Conservation (phyloP, 345 rosid genomes). For the Microcos paniculata region DNA sequence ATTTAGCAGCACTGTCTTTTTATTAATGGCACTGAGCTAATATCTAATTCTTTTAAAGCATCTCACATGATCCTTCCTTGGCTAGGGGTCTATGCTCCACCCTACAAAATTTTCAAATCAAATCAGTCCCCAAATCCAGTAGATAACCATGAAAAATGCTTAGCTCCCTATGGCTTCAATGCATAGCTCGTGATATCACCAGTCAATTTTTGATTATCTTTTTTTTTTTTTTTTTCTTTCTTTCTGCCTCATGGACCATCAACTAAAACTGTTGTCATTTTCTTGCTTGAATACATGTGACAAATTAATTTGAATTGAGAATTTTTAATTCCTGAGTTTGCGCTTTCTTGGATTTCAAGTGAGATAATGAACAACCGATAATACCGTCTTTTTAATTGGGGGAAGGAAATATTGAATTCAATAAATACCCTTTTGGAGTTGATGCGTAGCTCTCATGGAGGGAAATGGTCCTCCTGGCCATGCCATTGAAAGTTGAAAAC, state of each 20-base stretch:
- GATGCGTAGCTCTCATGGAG: slow-evolving; percentile 3
- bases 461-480: slow-evolving; percentile 14
- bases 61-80: slow-evolving; percentile 1
- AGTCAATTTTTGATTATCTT: background rate
- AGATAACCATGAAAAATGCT: background rate
- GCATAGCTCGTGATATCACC: background rate
- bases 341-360: slow-evolving; percentile 12
- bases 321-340: background rate
- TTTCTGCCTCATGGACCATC: background rate
- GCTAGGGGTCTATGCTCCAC: background rate
- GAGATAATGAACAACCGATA: background rate
- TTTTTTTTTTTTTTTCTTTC: background rate
- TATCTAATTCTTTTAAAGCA: background rate
- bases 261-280: background rate
- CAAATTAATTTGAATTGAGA: background rate
- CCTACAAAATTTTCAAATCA: background rate
- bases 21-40: slow-evolving; percentile 11
- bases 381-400: slow-evolving; percentile 8
- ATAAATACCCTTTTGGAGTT: slow-evolving; percentile 6
- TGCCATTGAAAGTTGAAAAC: background rate
- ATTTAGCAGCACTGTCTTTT: slow-evolving; percentile 3
- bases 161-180: background rate
- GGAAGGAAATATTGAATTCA: background rate
- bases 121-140: background rate
- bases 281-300: background rate